Evolutionary conservation across 2,329 filamentous ascomycete genomes (phyloP).

Genomic region (Phoma sp.): DNA sequence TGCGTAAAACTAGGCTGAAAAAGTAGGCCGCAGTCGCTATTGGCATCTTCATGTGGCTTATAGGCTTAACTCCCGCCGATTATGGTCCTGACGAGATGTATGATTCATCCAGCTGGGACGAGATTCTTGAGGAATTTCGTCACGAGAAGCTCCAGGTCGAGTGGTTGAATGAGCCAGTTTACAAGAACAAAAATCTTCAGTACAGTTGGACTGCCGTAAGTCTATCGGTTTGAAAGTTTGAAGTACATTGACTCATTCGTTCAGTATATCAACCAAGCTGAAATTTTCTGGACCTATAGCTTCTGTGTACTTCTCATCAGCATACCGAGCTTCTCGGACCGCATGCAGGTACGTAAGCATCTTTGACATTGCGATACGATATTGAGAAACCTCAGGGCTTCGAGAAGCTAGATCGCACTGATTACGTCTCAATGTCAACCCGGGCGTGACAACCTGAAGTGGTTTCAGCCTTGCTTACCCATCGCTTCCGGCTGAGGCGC

Average conservation of each 20-base stretch:
- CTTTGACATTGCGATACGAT: neutral
- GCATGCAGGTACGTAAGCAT: neutral
- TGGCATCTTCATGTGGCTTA: no score
- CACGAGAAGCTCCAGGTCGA: constrained; percentile 1
- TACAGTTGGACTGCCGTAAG: neutral
- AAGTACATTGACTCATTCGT: constrained; percentile 11
- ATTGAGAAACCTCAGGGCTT: neutral
- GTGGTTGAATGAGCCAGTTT: constrained; percentile 6
- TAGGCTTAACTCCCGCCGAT: no score
- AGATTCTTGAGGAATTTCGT: neutral
- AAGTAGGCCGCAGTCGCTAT: no score
- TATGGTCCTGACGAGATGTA: no score
- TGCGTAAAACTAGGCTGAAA: no score
- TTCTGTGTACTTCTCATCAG: constrained; percentile 22
- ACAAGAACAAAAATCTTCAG: neutral
- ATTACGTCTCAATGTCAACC: neutral
- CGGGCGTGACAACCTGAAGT: no score
- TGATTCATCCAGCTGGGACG: no score
- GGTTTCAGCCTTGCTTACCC: no score
- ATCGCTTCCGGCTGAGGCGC: no score
- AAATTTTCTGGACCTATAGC: constrained; percentile 12
- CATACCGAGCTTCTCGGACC: constrained; percentile 11
- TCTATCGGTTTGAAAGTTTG: neutral
- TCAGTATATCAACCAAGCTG: constrained; percentile 28
- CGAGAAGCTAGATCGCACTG: neutral